Percentiles rank a stretch among this genome's conserved stretches.
These are phyloP conservation scores for Syncephalastrum monosporum DNA, from an alignment of 371 early-diverging fungal genomes.

Conservation along the genomic window DNA sequence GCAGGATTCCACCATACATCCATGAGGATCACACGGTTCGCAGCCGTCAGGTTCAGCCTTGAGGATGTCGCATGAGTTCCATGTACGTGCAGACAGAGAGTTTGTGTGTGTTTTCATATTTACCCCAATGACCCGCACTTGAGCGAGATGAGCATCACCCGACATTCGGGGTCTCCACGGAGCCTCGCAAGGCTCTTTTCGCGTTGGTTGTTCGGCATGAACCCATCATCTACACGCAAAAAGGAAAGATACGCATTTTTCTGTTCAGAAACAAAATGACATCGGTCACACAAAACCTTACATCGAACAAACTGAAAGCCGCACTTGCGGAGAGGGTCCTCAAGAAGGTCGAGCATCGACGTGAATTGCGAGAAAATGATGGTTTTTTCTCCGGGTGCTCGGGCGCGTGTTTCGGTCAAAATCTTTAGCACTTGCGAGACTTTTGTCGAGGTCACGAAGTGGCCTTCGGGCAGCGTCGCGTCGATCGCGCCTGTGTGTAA, in stretches of 20 bases:
- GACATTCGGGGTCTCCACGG: conserved; percentile 48
- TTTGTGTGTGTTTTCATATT: conserved; percentile 6
- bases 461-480: neutral
- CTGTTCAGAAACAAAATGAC: conserved; percentile 6
- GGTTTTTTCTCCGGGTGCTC: conserved; percentile 57
- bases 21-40: conserved; percentile 70
- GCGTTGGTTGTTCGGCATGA: conserved; percentile 40
- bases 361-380: conserved; percentile 90
- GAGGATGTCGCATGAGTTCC: conserved; percentile 10
- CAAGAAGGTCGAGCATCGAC: conserved; percentile 74
- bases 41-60: conserved; percentile 75
- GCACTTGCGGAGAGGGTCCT: conserved; percentile 58
- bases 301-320: conserved; percentile 61
- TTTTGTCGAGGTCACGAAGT: conserved; percentile 27
- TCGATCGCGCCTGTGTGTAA: neutral
- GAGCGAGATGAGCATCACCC: conserved; percentile 68
- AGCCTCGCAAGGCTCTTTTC: conserved; percentile 51
- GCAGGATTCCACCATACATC: conserved; percentile 92
- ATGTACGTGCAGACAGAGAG: too few relatives aligned
- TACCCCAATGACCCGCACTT: conserved; percentile 73
- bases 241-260: neutral
- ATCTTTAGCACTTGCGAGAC: conserved; percentile 49
- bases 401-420: conserved; percentile 28
- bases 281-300: conserved; percentile 21
- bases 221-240: conserved; percentile 41